Evolutionary conservation across 108 stramenopile genomes (phyloP), one percentile per base, ranked within the genome.

Genomic region (Pseudonitzschia pungens): DNA sequence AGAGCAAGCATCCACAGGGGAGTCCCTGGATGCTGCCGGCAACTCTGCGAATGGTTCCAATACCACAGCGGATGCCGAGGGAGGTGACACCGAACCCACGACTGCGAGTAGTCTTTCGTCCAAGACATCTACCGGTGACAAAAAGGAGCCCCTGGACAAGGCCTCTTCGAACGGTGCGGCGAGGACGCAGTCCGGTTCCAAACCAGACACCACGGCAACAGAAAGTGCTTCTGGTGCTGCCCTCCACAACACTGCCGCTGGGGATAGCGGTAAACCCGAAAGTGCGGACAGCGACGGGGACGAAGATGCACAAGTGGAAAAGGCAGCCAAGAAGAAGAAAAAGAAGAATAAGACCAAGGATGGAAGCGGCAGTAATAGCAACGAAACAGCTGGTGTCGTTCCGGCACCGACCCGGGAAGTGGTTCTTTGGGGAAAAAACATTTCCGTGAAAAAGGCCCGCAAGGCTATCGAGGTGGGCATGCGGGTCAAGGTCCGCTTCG

Each of bases 401-500:
- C 80, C 81, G 24, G 72, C 89, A 45, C 92, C 92, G 22, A 59
- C 69, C 5, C 77, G 76, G 9, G 77, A 83, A 52, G 77, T 89
- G 9, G 36, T 87, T 3, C 64, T 77, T 18, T 85, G 85, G 82
- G 72, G 76, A 9, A 68, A 58, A n/a, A 48, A 59, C 5, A 55
- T 79, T 26, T 59, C 83, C 14, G 44, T 58, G 2, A 78, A 84
- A 65, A 67, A 74, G 55, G 73, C 82, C 65, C 78, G 89, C 3
- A 72, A 72, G 52, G 66, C 79, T 62, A 70, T 91, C 27, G 48
- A 55, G 14, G 44, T 65, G 15, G 90, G 90, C 9, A 27, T 88
- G 67, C 57, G 90, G 58, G 87, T 91, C 68, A 91, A 88, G 56
- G 84, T 93, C 0, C 87, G 90, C 1, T 93, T 93, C 51, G 80